These are phyloP conservation scores for Salix dunnii DNA, from an alignment of 345 rosid species.

Conservation along the genomic window DNA sequence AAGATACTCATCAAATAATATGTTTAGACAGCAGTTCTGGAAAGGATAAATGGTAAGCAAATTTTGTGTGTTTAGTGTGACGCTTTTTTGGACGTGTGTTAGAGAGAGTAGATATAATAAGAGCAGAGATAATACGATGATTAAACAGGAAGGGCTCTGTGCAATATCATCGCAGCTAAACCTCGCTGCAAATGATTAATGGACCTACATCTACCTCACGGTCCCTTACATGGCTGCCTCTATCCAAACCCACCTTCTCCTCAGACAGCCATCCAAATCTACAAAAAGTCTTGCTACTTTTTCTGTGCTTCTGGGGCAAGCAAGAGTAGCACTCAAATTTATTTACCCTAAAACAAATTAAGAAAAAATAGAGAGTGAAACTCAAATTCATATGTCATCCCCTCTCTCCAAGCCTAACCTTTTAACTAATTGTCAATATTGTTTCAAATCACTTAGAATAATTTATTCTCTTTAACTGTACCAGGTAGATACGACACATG, in stretches of 20 bases:
- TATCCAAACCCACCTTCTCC: neutral
- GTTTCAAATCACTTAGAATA: too few relatives aligned
- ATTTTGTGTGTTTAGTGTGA: neutral
- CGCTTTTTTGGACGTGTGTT: neutral
- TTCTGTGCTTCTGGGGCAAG: too few relatives aligned
- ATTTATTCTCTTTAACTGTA: too few relatives aligned
- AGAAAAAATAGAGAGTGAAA: too few relatives aligned
- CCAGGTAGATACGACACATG: too few relatives aligned
- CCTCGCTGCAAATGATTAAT: slow-evolving; percentile 30
- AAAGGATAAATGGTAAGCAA: neutral
- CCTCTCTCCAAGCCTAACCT: too few relatives aligned
- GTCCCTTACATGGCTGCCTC: neutral
- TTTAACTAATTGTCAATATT: too few relatives aligned
- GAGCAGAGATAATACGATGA: neutral
- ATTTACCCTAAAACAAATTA: too few relatives aligned
- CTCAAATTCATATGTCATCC: too few relatives aligned
- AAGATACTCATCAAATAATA: neutral
- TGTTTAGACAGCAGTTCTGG: neutral
- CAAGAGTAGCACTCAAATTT: too few relatives aligned
- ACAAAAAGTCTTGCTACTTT: neutral
- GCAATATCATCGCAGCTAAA: slow-evolving; percentile 6
- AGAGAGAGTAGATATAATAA: neutral
- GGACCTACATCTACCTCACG: slow-evolving; percentile 20
- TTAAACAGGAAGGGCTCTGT: neutral
- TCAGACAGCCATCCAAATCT: neutral